These are phyloP conservation scores for Arthromyces matolae DNA, from an alignment of 768 basidiomycete species.

Conservation along the genomic window DNA sequence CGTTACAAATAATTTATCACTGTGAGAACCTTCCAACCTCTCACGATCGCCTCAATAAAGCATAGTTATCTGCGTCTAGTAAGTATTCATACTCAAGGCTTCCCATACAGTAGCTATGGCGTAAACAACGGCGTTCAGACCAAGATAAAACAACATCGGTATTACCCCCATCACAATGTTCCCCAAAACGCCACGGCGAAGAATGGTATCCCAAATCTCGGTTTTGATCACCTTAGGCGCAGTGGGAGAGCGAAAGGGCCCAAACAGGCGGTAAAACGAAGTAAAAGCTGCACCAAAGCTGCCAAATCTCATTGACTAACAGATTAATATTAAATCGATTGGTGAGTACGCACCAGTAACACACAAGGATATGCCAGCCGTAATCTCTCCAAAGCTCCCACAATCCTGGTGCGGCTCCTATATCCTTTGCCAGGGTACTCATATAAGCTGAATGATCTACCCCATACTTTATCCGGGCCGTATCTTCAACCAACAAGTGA, in stretches of 20 bases:
- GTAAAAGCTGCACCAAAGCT: constrained; percentile 61
- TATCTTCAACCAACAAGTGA: constrained; percentile 48
- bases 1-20: too few relatives aligned
- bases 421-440: constrained; percentile 53
- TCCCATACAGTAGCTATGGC: background rate
- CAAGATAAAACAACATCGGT: constrained; percentile 43
- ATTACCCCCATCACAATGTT: constrained; percentile 59
- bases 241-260: constrained; percentile 40
- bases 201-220: constrained; percentile 60
- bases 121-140: constrained; percentile 10
- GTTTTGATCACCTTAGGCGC: constrained; percentile 46
- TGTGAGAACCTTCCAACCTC: too few relatives aligned
- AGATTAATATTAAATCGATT: background rate
- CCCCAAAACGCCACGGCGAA: constrained; percentile 48
- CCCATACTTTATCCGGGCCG: constrained; percentile 54
- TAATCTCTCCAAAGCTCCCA: constrained; percentile 43
- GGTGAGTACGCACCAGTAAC: constrained; percentile 45
- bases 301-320: background rate
- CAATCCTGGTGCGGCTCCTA: constrained; percentile 50
- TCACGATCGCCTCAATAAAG: too few relatives aligned
- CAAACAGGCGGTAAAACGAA: constrained; percentile 53
- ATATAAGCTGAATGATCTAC: constrained; percentile 57
- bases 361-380: constrained; percentile 46
- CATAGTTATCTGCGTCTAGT: too few relatives aligned
- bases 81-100: too few relatives aligned